Conservation (phyloP, 768 basidiomycete species). For the Lactarius deliciosus region DNA sequence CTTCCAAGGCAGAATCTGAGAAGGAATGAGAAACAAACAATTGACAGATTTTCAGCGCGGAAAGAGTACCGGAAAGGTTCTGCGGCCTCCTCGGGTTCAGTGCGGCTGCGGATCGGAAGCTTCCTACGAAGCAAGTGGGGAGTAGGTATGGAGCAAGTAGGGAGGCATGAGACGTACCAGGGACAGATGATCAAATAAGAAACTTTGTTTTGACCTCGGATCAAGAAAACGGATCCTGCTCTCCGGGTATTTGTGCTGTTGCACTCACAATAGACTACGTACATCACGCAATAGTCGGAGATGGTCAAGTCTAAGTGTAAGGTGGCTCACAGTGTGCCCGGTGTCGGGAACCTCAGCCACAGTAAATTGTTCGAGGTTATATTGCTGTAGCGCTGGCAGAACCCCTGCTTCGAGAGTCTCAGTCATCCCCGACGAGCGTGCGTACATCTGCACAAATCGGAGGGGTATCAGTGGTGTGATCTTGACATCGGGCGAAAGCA, state of each 20-base stretch:
- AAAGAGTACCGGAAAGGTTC: slow-evolving; percentile 73
- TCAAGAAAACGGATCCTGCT: slow-evolving; percentile 77
- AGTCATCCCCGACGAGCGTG: slow-evolving; percentile 85
- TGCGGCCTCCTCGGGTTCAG: slow-evolving; percentile 57
- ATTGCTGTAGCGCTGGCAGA: slow-evolving; percentile 73
- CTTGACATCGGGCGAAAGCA: neutral
- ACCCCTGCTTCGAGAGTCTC: slow-evolving; percentile 76
- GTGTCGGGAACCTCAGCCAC: slow-evolving; percentile 80
- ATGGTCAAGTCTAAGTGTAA: neutral
- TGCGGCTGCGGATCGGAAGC: slow-evolving; percentile 68
- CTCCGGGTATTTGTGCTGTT: slow-evolving; percentile 55
- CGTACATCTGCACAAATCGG: slow-evolving; percentile 67
- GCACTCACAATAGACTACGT: slow-evolving; percentile 80
- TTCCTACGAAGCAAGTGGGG: slow-evolving; percentile 49
- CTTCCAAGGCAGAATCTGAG: slow-evolving; percentile 67
- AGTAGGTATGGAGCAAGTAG: neutral
- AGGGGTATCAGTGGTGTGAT: slow-evolving; percentile 17
- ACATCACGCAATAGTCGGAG: neutral
- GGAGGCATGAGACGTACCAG: slow-evolving; percentile 51
- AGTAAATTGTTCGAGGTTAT: slow-evolving; percentile 87
- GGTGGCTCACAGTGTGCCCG: slow-evolving; percentile 64
- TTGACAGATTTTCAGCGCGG: neutral
- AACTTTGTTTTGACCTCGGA: slow-evolving; percentile 74
- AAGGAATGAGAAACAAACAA: slow-evolving; percentile 10
- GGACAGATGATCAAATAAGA: slow-evolving; percentile 81